phyloP scores from a whole-genome alignment of 352 stramenopile species.

The Pythium dissotocum region DNA sequence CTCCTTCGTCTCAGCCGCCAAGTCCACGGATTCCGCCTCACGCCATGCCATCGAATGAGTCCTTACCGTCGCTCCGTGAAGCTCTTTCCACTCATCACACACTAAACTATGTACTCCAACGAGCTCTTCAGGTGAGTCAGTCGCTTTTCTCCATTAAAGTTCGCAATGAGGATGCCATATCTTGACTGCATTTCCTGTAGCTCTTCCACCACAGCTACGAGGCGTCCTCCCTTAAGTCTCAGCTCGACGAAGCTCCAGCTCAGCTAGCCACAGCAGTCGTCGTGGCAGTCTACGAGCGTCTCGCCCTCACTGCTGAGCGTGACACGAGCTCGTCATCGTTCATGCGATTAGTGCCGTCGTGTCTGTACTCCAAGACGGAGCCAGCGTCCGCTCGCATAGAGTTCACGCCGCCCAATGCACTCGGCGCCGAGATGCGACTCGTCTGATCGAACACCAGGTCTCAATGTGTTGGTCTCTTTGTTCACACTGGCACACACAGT shows the following conservation, averaged over 20 bases:
- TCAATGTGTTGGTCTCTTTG: slow-evolving; percentile 6
- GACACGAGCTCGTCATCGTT: background rate
- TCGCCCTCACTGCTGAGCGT: slow-evolving; percentile 32
- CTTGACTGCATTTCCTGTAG: background rate
- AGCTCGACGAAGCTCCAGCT: slow-evolving; percentile 10
- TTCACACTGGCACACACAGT: slow-evolving; percentile 10
- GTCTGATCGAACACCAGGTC: background rate
- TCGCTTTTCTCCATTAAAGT: background rate
- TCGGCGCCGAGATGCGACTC: slow-evolving; percentile 21
- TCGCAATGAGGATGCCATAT: too few relatives aligned
- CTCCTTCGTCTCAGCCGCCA: background rate
- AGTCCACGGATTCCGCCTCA: background rate
- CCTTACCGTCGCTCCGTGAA: background rate
- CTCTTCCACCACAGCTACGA: background rate
- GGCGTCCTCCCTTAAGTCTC: background rate
- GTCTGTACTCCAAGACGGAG: slow-evolving; percentile 3
- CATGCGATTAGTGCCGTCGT: background rate
- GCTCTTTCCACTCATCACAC: background rate
- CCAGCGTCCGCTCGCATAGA: background rate
- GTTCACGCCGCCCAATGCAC: slow-evolving; percentile 16
- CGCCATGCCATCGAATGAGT: background rate
- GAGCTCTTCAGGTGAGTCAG: slow-evolving; percentile 20
- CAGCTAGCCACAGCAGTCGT: slow-evolving; percentile 39
- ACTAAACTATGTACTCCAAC: background rate
- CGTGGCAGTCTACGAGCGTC: slow-evolving; percentile 45